Percentiles rank a stretch among this genome's conserved stretches.
phyloP scores from a whole-genome alignment of 2,329 filamentous ascomycete species.

The Thielaviopsis populi region DNA sequence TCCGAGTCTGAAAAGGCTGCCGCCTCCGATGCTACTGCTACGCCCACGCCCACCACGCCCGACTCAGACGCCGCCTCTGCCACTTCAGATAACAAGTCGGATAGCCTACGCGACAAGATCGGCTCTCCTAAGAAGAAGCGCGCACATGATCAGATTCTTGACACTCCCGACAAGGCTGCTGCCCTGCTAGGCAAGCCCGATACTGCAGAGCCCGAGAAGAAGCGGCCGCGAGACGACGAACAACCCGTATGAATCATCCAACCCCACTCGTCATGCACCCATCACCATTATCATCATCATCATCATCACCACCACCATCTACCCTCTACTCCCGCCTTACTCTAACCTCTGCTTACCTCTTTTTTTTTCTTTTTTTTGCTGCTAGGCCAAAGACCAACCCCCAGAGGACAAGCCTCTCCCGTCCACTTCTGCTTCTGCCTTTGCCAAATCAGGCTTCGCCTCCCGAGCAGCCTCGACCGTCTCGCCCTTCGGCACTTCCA shows the following conservation, averaged over 20 bases:
- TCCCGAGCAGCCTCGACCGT: conserved; percentile 45
- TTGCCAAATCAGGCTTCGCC: conserved; percentile 53
- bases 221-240: conserved; percentile 41
- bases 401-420: conserved; percentile 23
- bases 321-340: background rate
- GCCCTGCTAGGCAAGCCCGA: conserved; percentile 32
- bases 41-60: conserved; percentile 23
- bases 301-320: too few relatives aligned
- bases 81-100: conserved; percentile 25
- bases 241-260: conserved; percentile 24
- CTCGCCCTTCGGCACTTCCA: conserved; percentile 46
- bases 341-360: background rate
- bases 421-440: conserved; percentile 43
- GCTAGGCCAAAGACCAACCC: background rate
- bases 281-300: too few relatives aligned
- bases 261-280: background rate
- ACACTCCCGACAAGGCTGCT: conserved; percentile 28
- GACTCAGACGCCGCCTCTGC: conserved; percentile 24
- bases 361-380: background rate
- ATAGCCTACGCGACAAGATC: conserved; percentile 33
- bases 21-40: conserved; percentile 20
- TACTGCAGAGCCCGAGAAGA: conserved; percentile 46
- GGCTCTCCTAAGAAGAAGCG: conserved; percentile 54
- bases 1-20: conserved; percentile 25
- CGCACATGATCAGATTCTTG: conserved; percentile 43